phyloP scores from a whole-genome alignment of 345 rosid species.

The Camelina neglecta region DNA sequence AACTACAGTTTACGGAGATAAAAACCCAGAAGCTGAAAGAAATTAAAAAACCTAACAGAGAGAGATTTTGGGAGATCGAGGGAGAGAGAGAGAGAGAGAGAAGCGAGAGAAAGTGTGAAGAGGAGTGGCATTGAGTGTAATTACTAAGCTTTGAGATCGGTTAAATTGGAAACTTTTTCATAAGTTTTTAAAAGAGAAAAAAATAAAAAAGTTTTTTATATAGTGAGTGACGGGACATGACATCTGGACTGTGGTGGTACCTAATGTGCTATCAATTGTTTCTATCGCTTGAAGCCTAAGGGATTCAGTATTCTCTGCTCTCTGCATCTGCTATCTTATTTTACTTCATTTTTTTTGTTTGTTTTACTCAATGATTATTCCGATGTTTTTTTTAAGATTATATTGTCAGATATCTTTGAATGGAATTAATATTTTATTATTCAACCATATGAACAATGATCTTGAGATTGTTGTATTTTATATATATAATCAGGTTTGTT shows the following conservation, averaged over 20 bases:
- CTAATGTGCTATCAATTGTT: constrained; percentile 40
- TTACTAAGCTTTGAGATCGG: constrained; percentile 24
- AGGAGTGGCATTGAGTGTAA: constrained; percentile 48
- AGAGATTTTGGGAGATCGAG: constrained; percentile 36
- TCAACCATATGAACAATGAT: neutral
- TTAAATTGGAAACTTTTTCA: constrained; percentile 23
- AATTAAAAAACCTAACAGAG: constrained; percentile 18
- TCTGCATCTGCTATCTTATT: neutral
- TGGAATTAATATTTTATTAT: neutral
- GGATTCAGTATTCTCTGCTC: constrained; percentile 33
- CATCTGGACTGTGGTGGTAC: constrained; percentile 24
- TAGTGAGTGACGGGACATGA: constrained; percentile 29
- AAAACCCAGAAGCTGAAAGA: constrained; percentile 35
- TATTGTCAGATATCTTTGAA: neutral
- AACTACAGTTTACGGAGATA: constrained; percentile 19
- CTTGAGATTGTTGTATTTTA: constrained; percentile 4
- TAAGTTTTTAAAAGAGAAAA: neutral
- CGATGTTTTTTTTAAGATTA: neutral
- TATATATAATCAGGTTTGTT: constrained; percentile 17
- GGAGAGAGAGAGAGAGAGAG: constrained; percentile 35
- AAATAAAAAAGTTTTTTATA: neutral
- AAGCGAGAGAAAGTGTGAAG: constrained; percentile 32
- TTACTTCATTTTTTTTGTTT: neutral
- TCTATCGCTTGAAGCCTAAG: constrained; percentile 44
- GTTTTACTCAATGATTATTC: constrained; percentile 28